Evolutionary conservation across 139 green algal genomes (phyloP), one percentile per base, ranked within the genome.

Genomic region (Ettlia oleoabundans): DNA sequence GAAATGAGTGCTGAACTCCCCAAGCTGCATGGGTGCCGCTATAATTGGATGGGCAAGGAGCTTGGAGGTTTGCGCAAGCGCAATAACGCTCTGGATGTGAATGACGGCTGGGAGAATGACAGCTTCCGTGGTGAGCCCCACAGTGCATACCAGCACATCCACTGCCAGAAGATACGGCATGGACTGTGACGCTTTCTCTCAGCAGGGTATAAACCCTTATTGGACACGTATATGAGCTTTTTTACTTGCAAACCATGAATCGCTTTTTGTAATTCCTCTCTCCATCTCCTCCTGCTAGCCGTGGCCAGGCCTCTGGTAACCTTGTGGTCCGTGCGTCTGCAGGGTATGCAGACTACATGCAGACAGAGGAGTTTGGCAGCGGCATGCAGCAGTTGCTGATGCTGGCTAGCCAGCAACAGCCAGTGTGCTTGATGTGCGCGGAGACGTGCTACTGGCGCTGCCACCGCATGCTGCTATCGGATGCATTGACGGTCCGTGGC

Each of bases 31-130:
- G 52, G 71, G 22, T 58, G 86, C 35, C 5, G 22, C 2, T 88
- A 88, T 62, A 43, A 43, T 8, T 88, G 84, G 84, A 33, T 88
- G 64, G 84, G 84, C 33, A 78, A 84, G 58, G 63, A 71, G 67
- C 76, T 88, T n/a, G 84, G 76, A 19, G 63, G 85, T 5, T 73
- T 87, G 40, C 52, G 82, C 7, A 73, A 76, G 28, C 35, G 37
- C 22, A 62, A 85, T 53, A 85, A 81, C 24, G 42, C 32, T 22
- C 47, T 67, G 22, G 38, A 58, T 1, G 1, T 6, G 24, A 88
- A 88, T 42, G 62, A 37, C 26, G 82, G 85, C 2, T 88, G 84
- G 84, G 21, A 88, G 8, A 88, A 88, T 7, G 68, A 51, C 21
- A 80, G 67, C 58, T 84, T 84, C 68, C 32, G 52, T 4, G 71